Percentiles rank a stretch among this genome's conserved stretches.
Evolutionary conservation across 768 basidiomycete species (phyloP).

Genomic region (Imleria badia): DNA sequence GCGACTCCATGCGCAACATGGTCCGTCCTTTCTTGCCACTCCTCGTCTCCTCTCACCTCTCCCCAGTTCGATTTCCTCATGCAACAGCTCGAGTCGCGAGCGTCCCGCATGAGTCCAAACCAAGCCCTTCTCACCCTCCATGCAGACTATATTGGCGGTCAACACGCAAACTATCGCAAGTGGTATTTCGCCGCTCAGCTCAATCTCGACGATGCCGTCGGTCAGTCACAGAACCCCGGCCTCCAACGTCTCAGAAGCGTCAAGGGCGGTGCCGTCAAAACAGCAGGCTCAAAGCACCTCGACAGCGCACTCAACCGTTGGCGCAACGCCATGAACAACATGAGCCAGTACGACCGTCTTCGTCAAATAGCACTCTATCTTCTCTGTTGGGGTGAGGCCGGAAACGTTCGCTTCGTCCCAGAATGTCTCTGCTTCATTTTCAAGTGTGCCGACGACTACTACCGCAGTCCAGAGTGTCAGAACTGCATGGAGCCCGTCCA

Average conservation of each 20-base stretch:
- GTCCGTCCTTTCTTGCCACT: constrained; percentile 37
- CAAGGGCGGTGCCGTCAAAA: constrained; percentile 54
- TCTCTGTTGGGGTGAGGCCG: constrained; percentile 98
- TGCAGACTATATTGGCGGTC: constrained; percentile 98
- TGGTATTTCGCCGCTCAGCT: constrained; percentile 99
- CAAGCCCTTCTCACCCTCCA: constrained; percentile 96
- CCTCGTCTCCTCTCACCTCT: constrained; percentile 9
- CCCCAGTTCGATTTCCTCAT: constrained; percentile 92
- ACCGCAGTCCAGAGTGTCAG: constrained; percentile 97
- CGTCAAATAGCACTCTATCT: constrained; percentile 95
- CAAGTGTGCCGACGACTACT: constrained; percentile 99
- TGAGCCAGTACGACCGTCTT: constrained; percentile 98
- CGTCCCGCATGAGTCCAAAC: constrained; percentile 97
- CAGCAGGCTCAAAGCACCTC: constrained; percentile 71
- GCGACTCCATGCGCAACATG: constrained; percentile 95
- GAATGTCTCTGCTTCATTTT: constrained; percentile 99
- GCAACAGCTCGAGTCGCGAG: constrained; percentile 95
- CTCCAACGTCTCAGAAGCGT: constrained; percentile 86
- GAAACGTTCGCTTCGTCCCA: constrained; percentile 95
- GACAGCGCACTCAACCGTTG: constrained; percentile 93
- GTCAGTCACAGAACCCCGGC: constrained; percentile 91
- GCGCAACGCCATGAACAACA: constrained; percentile 98
- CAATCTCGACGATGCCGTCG: constrained; percentile 98
- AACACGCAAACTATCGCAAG: constrained; percentile 98
- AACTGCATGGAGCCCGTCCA: constrained; percentile 89